Conservation (phyloP, 2,329 filamentous ascomycete genomes). For the Exophiala sp. region DNA sequence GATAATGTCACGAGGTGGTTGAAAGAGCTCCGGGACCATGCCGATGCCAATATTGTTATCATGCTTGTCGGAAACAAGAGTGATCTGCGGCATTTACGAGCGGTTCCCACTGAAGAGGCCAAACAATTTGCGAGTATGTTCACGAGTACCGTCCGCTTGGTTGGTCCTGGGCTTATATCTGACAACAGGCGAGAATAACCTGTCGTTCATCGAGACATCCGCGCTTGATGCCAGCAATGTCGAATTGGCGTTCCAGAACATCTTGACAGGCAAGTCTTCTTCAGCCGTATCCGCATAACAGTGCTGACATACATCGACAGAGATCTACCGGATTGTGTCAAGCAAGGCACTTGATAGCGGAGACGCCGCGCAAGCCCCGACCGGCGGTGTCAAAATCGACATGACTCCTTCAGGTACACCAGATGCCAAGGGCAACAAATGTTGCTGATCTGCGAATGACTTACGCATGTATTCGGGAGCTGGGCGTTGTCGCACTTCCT, state of each 20-base stretch:
- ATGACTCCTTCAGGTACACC: conserved; percentile 80
- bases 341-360: conserved; percentile 93
- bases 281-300: neutral
- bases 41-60: conserved; percentile 98
- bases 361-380: conserved; percentile 72
- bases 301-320: conserved; percentile 35
- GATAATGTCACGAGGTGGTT: conserved; percentile 98
- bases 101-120: conserved; percentile 94
- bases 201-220: conserved; percentile 98
- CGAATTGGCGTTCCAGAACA: conserved; percentile 98
- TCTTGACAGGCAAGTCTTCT: conserved; percentile 73
- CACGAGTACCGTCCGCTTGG: neutral
- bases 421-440: conserved; percentile 71
- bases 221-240: conserved; percentile 98
- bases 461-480: conserved; percentile 6
- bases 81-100: conserved; percentile 96
- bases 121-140: conserved; percentile 89
- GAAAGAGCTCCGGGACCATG: conserved; percentile 96
- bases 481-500: conserved; percentile 18
- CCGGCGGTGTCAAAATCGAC: conserved; percentile 71
- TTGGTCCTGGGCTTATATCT: conserved; percentile 23
- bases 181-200: conserved; percentile 78
- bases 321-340: conserved; percentile 99
- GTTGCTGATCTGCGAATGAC: conserved; percentile 51
- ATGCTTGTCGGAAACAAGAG: conserved; percentile 99